Evolutionary conservation across 768 basidiomycete species (phyloP), one percentile per base, ranked within the genome.

Genomic region (Russula lepida): DNA sequence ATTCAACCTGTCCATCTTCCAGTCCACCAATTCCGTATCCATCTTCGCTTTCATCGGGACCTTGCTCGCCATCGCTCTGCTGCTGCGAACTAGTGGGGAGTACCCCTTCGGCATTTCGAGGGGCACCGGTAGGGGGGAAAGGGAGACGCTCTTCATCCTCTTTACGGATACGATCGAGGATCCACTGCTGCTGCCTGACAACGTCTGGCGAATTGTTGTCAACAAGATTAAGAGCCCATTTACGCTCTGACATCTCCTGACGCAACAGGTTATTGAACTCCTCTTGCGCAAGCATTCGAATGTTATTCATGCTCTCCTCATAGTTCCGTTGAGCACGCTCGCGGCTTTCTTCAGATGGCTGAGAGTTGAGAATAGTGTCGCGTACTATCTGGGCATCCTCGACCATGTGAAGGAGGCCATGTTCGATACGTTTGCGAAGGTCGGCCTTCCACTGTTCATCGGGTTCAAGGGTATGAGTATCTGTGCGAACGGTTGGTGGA

Each of bases 391-490:
- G 49, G 3, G 66, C 66, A n/a, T 56, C 44, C 28, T 62, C 39
- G 44, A 66, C 63, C 64, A 65, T 65, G 12, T 25, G 44, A 35
- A 30, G 33, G 41, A 66, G 59, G 32, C 21, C n/a, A 19, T 39
- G 50, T 43, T 66, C 66, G 57, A 66, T 62, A 30, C 64, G 53
- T 21, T 46, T 62, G 35, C 41, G 48, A 17, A 60, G 27, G n/a
- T 65, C 64, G 33, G 49, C 46, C 35, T 66, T 66, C 64, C 64
- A 65, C 23, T 55, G 56, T 4, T 66, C 66, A 55, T 66, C 57
- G 32, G 49, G 66, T 50, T 65, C 66, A 39, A 58, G 41, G 53
- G 23, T 17, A 27, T 19, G 25, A 56, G 30, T 30, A 39, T 56
- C 62, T 30, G 62, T 63, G 44, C 57, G 56, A 49, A 63, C 30